These are phyloP conservation scores for Nymphaea colorata DNA, from an alignment of 164 flowering plant species.

Conservation along the genomic window DNA sequence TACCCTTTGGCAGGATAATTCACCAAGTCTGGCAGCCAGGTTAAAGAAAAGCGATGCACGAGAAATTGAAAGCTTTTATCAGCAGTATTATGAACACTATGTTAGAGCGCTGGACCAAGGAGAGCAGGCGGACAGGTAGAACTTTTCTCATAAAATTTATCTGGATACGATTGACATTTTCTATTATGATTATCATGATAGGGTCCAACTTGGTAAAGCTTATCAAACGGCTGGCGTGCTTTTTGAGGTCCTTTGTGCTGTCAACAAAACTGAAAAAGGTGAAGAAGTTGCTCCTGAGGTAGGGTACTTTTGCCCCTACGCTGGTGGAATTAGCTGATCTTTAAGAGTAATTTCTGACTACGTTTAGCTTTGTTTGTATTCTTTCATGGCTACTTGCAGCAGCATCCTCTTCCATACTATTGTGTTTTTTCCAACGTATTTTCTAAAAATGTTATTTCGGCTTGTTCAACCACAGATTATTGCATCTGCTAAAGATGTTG, in stretches of 20 bases:
- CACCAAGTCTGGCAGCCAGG: constrained; percentile 71
- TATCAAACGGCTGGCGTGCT: constrained; percentile 97
- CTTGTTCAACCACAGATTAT: constrained; percentile 46
- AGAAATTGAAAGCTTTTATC: constrained; percentile 82
- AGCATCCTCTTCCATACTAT: neutral
- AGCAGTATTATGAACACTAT: constrained; percentile 82
- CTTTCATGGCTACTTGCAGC: neutral
- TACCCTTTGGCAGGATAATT: constrained; percentile 54
- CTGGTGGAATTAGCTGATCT: neutral
- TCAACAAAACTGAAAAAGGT: constrained; percentile 84
- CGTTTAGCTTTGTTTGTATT: neutral
- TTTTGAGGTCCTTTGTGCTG: constrained; percentile 96
- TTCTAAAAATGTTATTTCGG: neutral
- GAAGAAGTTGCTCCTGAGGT: constrained; percentile 99
- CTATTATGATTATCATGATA: constrained; percentile 7
- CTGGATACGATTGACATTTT: neutral
- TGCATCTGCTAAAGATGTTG: constrained; percentile 93
- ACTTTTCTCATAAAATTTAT: neutral
- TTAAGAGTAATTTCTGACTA: neutral
- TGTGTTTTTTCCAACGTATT: neutral
- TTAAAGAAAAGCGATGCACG: constrained; percentile 92
- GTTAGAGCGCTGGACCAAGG: constrained; percentile 81
- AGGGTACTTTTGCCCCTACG: constrained; percentile 3
- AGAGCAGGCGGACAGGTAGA: constrained; percentile 89
- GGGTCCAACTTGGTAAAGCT: constrained; percentile 91